phyloP scores from a whole-genome alignment of 2,329 filamentous ascomycete species.

The Davidsoniella neocaledoniae region DNA sequence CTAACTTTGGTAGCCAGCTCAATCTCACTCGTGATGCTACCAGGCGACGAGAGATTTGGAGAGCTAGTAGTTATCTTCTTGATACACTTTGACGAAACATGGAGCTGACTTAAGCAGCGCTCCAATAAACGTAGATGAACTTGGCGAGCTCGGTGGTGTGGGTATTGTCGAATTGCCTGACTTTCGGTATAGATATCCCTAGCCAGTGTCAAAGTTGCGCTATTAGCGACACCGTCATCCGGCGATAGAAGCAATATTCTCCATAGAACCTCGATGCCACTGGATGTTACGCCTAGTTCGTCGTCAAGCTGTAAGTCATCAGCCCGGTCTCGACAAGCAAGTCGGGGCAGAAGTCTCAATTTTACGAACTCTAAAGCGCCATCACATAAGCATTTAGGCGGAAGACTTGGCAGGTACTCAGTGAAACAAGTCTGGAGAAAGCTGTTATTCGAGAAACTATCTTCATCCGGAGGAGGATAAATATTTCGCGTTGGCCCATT shows the following conservation, averaged over 20 bases:
- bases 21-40: conserved; percentile 27
- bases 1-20: conserved; percentile 24
- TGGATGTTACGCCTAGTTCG: conserved; percentile 33
- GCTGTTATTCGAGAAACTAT: conserved; percentile 29
- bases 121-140: conserved; percentile 56
- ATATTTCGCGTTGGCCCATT: too few species aligned
- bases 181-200: conserved; percentile 51
- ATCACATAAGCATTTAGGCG: conserved; percentile 39
- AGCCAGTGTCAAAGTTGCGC: conserved; percentile 55
- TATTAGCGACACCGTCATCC: conserved; percentile 44
- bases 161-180: conserved; percentile 30
- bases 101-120: conserved; percentile 55
- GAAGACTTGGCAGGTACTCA: conserved; percentile 39
- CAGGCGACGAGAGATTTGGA: conserved; percentile 26
- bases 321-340: conserved; percentile 22
- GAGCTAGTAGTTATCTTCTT: neutral
- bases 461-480: conserved; percentile 20
- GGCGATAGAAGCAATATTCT: conserved; percentile 57
- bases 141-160: conserved; percentile 32
- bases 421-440: conserved; percentile 38
- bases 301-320: conserved; percentile 33
- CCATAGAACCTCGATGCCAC: conserved; percentile 61
- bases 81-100: conserved; percentile 41
- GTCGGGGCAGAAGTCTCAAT: conserved; percentile 29
- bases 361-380: conserved; percentile 48